Conservation (phyloP, 441 rosid species). For the Gossypium gossypioides region DNA sequence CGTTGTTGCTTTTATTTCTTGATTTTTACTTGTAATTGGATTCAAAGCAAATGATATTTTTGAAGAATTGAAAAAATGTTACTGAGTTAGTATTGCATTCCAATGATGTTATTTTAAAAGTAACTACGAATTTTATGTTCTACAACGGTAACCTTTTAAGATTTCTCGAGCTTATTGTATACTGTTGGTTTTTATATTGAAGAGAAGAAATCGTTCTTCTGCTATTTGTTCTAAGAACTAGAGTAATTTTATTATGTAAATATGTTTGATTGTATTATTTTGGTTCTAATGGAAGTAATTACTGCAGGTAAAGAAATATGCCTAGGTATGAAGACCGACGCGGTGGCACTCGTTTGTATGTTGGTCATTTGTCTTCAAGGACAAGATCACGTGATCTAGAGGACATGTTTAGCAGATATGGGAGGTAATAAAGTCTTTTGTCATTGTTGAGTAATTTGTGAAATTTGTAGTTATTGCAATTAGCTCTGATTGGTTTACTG, state of each 20-base stretch:
- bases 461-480: background rate
- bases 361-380: conserved; percentile 40
- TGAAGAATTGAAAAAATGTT: background rate
- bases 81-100: background rate
- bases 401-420: conserved; percentile 43
- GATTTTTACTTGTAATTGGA: background rate
- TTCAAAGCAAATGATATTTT: background rate
- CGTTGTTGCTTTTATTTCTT: background rate
- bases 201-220: background rate
- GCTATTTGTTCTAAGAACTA: background rate
- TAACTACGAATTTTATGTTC: background rate
- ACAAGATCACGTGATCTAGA: conserved; percentile 42
- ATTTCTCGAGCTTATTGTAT: background rate
- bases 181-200: background rate
- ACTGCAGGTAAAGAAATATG: conserved; percentile 26
- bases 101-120: background rate
- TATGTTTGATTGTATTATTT: background rate
- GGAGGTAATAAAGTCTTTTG: conserved; percentile 25
- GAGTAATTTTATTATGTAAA: background rate
- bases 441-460: background rate
- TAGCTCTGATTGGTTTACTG: background rate
- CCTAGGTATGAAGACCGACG: conserved; percentile 46
- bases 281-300: background rate
- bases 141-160: background rate
- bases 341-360: conserved; percentile 39